A percentile compares a stretch with the other conserved stretches of the same genome.
Evolutionary conservation across 768 basidiomycete genomes (phyloP).

Genomic region (Termitomyces sp.): DNA sequence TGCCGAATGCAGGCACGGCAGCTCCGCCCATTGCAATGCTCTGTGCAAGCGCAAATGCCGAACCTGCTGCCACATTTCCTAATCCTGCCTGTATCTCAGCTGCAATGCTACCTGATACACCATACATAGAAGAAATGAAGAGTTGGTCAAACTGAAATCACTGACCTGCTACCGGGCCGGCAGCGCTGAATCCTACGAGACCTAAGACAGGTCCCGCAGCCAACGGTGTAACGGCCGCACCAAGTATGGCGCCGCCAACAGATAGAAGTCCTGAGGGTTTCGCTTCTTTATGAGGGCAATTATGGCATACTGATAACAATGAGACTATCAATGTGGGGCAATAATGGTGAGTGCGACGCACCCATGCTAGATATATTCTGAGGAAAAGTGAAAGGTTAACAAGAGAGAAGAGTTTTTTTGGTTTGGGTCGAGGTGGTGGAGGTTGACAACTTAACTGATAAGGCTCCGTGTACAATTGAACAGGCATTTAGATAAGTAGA

Average conservation of each 20-base stretch:
- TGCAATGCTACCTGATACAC: not conserved
- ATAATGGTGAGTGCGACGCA: not conserved
- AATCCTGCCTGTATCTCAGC: slow-evolving; percentile 2
- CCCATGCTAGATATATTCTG: not conserved
- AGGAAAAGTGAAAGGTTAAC: not conserved
- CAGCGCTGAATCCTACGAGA: not conserved
- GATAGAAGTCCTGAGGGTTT: not conserved
- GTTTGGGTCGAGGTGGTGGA: not conserved
- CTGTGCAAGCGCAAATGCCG: slow-evolving; percentile 11
- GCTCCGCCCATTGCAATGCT: slow-evolving; percentile 13
- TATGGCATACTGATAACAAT: not conserved
- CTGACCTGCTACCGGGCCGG: slow-evolving; percentile 2
- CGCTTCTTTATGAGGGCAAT: not conserved
- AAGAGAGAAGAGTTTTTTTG: not conserved
- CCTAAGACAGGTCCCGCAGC: not conserved
- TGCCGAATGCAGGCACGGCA: not conserved
- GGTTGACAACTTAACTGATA: not conserved
- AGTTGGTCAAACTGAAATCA: not conserved
- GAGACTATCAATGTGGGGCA: not conserved
- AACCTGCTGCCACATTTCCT: slow-evolving; percentile 2
- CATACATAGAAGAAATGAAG: too few species aligned
- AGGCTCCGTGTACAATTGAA: not conserved
- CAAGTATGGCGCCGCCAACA: not conserved
- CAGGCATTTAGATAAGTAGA: not conserved
- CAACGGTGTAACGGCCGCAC: not conserved